These are phyloP conservation scores for Phytophthora litchii DNA, from an alignment of 352 stramenopile species.

Conservation along the genomic window DNA sequence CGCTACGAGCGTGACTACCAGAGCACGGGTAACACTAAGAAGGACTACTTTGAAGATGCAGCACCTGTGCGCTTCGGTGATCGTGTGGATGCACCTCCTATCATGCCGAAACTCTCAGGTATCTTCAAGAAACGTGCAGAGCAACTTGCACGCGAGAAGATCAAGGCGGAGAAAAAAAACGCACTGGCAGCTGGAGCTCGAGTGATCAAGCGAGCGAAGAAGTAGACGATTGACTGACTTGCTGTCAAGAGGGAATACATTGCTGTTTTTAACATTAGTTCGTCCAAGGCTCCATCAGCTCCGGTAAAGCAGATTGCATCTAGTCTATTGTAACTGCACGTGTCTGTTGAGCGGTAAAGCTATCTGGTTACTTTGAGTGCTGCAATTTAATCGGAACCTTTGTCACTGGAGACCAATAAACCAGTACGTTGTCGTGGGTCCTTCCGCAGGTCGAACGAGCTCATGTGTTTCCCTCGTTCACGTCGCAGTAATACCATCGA, in stretches of 20 bases:
- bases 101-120: conserved; percentile 81
- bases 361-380: background rate
- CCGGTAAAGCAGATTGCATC: background rate
- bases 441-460: conserved; percentile 77
- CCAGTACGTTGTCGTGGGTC: conserved; percentile 58
- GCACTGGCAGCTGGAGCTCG: conserved; percentile 17
- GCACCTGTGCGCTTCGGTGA: conserved; percentile 78
- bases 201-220: conserved; percentile 29
- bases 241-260: conserved; percentile 22
- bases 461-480: conserved; percentile 81
- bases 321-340: conserved; percentile 15
- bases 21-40: conserved; percentile 63
- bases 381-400: conserved; percentile 44
- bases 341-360: background rate
- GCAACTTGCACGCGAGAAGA: conserved; percentile 46
- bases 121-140: conserved; percentile 85
- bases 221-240: conserved; percentile 11
- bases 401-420: conserved; percentile 45
- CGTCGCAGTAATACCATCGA: conserved; percentile 56
- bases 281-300: conserved; percentile 1
- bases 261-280: conserved; percentile 28
- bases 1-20: conserved; percentile 82
- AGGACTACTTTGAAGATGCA: conserved; percentile 71
- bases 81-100: conserved; percentile 78
- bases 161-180: conserved; percentile 40